Percentiles rank a stretch among this genome's conserved stretches.
These are phyloP conservation scores for Cutaneotrichosporon cutaneum DNA, from an alignment of 1,284 basidiomycete genomes.

Conservation along the genomic window DNA sequence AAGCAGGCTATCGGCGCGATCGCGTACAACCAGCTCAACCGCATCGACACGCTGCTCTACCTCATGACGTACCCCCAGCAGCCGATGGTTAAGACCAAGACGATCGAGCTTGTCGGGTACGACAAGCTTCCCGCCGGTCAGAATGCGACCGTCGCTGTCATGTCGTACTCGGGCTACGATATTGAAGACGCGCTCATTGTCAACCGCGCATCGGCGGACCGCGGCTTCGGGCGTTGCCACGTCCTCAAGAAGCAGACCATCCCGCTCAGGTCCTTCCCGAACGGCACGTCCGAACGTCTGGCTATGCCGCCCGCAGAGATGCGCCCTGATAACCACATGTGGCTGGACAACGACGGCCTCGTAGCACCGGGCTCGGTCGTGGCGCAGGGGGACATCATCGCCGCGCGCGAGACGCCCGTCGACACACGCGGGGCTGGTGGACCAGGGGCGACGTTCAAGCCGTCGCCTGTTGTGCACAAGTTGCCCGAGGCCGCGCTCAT, in stretches of 20 bases:
- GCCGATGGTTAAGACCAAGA: constrained; percentile 99
- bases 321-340: constrained; percentile 67
- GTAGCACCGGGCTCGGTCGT: constrained; percentile 93
- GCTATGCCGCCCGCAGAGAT: constrained; percentile 78
- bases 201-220: constrained; percentile 91
- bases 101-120: constrained; percentile 95
- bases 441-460: constrained; percentile 61
- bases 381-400: constrained; percentile 88
- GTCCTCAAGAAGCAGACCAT: constrained; percentile 95
- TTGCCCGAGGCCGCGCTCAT: constrained; percentile 88
- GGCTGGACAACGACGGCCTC: constrained; percentile 92
- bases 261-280: constrained; percentile 92
- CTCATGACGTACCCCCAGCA: constrained; percentile 99
- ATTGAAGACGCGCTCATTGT: constrained; percentile 98
- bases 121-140: constrained; percentile 96
- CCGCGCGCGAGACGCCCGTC: constrained; percentile 94
- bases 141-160: constrained; percentile 97
- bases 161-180: constrained; percentile 99
- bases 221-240: constrained; percentile 96
- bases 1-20: constrained; percentile 99
- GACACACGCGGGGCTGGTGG: constrained; percentile 61
- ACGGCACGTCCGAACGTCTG: constrained; percentile 93
- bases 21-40: constrained; percentile 94
- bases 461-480: constrained; percentile 86
- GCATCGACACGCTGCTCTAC: constrained; percentile 98